Conservation (phyloP, 805 yeast genomes). For the Kurtzmaniella fragi region DNA sequence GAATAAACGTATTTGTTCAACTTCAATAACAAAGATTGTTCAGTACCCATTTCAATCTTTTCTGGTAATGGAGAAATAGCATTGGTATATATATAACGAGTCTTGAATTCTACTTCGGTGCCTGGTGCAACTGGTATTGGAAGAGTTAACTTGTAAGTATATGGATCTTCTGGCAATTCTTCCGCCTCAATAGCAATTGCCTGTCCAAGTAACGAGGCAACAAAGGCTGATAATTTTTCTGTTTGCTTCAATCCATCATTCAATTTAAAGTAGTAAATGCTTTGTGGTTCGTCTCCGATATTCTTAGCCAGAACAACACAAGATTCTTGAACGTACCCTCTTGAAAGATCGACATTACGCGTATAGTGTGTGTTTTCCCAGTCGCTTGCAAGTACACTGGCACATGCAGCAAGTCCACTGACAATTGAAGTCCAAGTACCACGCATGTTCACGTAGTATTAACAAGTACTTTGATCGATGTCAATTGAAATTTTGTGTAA, state of each 20-base stretch:
- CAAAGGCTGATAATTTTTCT: slow-evolving; percentile 39
- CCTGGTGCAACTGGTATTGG: slow-evolving; percentile 68
- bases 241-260: slow-evolving; percentile 44
- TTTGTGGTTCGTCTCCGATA: slow-evolving; percentile 47
- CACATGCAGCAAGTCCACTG: too few species aligned
- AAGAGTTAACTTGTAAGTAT: slow-evolving; percentile 41
- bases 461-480: too few species aligned
- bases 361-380: slow-evolving; percentile 58
- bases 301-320: slow-evolving; percentile 55
- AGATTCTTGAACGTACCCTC: slow-evolving; percentile 62
- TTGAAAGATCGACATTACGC: slow-evolving; percentile 59
- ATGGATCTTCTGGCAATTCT: slow-evolving; percentile 8
- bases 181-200: slow-evolving; percentile 15
- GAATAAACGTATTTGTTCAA: slow-evolving; percentile 55
- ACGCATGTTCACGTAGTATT: not conserved
- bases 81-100: slow-evolving; percentile 46
- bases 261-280: slow-evolving; percentile 53
- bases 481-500: too few species aligned
- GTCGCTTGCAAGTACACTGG: not conserved
- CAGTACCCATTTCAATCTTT: slow-evolving; percentile 50
- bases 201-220: slow-evolving; percentile 28
- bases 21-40: slow-evolving; percentile 54
- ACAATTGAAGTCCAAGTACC: not conserved
- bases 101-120: slow-evolving; percentile 42
- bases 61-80: slow-evolving; percentile 59